Percentiles rank a stretch among this genome's conserved stretches.
Conservation (phyloP, 805 yeast genomes). For the Starmerella roubikii region DNA sequence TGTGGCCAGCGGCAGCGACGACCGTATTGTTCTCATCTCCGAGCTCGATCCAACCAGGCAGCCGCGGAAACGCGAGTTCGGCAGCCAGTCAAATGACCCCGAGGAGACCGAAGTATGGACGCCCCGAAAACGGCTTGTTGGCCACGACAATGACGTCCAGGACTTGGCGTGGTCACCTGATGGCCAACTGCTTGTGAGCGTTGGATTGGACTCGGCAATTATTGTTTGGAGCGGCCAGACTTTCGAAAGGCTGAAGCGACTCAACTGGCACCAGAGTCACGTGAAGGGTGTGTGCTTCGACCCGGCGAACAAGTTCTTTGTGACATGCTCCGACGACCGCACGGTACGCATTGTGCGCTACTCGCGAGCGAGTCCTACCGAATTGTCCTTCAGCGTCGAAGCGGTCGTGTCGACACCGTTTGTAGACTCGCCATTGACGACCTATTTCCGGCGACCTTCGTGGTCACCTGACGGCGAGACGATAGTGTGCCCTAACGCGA, state of each 20-base stretch:
- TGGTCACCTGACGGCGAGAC: conserved; percentile 71
- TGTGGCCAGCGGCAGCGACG: conserved; percentile 91
- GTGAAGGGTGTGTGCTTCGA: conserved; percentile 96
- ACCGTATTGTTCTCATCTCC: conserved; percentile 82
- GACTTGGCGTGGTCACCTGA: conserved; percentile 98
- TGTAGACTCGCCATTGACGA: conserved; percentile 74
- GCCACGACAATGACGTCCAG: conserved; percentile 95
- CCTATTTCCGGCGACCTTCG: conserved; percentile 62
- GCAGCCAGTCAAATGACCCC: conserved; percentile 33
- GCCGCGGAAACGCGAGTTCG: conserved; percentile 45
- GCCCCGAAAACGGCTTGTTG: conserved; percentile 79
- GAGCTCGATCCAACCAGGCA: conserved; percentile 62
- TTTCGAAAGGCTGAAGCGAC: conserved; percentile 75
- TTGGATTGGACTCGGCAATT: conserved; percentile 84
- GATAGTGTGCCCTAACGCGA: conserved; percentile 55
- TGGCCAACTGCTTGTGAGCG: conserved; percentile 76
- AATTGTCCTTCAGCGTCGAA: conserved; percentile 75
- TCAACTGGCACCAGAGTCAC: conserved; percentile 86
- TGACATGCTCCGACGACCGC: conserved; percentile 92
- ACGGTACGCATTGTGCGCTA: conserved; percentile 79
- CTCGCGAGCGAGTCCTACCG: conserved; percentile 51
- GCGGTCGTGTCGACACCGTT: conserved; percentile 75
- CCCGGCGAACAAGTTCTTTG: conserved; percentile 95
- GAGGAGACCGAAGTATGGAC: conserved; percentile 88
- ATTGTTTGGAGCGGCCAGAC: conserved; percentile 90